Evolutionary conservation across 352 stramenopile genomes (phyloP), one percentile per base, ranked within the genome.

Genomic region (Lagenidium giganteum): DNA sequence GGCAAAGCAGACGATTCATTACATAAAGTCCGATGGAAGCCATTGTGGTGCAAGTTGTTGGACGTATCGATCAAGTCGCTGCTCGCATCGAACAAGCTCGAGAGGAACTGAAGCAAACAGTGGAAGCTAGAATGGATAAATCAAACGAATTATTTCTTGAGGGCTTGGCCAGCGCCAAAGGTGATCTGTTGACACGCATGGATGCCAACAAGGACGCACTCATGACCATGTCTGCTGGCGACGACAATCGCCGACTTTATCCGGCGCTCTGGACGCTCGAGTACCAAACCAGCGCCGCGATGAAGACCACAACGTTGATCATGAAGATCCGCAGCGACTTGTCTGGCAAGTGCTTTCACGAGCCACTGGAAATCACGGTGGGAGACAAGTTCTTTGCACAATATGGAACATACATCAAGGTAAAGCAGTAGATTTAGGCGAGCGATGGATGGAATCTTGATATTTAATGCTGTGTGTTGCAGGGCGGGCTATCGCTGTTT

Each of bases 231-330:
- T 11, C 33, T 5, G 43, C 44, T 21, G 34, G 11, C 2, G 21
- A 8, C 14, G 33, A 21, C 16, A 45, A 52, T 39, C 46, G 22
- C 14, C n/a, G 30, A 3, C 16, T 39, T 25, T 55, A 49, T 23
- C 47, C 47, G 16, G 47, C 37, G 8, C 8, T 55, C 22, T 55
- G 47, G 47, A 49, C 38, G 12, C 18, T 55, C 6, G 18, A 5
- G 29, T 29, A 44, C 24, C n/a, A n/a, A n/a, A n/a, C n/a, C n/a
- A n/a, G n/a, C n/a, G n/a, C n/a, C n/a, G n/a, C n/a, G n/a, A n/a
- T n/a, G n/a, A n/a, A n/a, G n/a, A n/a, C n/a, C n/a, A n/a, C 35
- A 3, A 20, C 24, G 2, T 55, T 44, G 23, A 38, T 41, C 30
- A n/a, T 55, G 1, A 7, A 42, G 12, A 21, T 55, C 2, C 29